Conservation (phyloP, 1,284 basidiomycete genomes). For the Ustilago hordei region DNA sequence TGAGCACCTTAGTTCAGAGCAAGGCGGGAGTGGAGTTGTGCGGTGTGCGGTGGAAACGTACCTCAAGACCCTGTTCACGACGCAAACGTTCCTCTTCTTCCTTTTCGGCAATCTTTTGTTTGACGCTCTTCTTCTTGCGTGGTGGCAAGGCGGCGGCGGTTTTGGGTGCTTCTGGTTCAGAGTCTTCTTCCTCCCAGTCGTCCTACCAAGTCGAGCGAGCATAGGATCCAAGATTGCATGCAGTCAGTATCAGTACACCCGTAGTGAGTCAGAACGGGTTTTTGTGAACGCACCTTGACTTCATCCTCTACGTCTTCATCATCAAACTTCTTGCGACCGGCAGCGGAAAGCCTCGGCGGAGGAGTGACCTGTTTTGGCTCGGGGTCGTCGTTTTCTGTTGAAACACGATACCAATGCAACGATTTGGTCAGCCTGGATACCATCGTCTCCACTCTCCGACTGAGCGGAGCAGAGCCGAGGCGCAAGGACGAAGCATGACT, state of each 20-base stretch:
- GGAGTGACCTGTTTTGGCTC: conserved; percentile 46
- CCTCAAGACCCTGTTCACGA: conserved; percentile 46
- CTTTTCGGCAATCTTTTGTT: conserved; percentile 67
- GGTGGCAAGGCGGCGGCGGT: conserved; percentile 43
- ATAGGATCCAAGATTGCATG: background rate
- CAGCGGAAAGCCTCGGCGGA: conserved; percentile 33
- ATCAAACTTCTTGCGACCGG: conserved; percentile 61
- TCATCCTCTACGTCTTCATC: conserved; percentile 68
- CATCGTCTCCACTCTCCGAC: background rate
- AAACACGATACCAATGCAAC: background rate
- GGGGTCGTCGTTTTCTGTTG: conserved; percentile 59
- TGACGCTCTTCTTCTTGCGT: conserved; percentile 66
- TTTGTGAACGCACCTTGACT: conserved; percentile 49
- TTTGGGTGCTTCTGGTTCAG: conserved; percentile 51
- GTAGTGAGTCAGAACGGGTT: background rate
- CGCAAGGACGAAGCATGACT: background rate
- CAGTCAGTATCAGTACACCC: conserved; percentile 7
- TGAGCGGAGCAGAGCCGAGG: no score
- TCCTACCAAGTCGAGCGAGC: conserved; percentile 35
- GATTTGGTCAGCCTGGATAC: background rate
- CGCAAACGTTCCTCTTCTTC: conserved; percentile 60
- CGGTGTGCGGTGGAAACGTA: conserved; percentile 8
- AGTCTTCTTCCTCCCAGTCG: conserved; percentile 68
- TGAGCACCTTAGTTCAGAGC: background rate
- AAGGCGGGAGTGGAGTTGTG: background rate